Conservation (phyloP, 108 stramenopile genomes). For the Nannochloropsis gaditana region DNA sequence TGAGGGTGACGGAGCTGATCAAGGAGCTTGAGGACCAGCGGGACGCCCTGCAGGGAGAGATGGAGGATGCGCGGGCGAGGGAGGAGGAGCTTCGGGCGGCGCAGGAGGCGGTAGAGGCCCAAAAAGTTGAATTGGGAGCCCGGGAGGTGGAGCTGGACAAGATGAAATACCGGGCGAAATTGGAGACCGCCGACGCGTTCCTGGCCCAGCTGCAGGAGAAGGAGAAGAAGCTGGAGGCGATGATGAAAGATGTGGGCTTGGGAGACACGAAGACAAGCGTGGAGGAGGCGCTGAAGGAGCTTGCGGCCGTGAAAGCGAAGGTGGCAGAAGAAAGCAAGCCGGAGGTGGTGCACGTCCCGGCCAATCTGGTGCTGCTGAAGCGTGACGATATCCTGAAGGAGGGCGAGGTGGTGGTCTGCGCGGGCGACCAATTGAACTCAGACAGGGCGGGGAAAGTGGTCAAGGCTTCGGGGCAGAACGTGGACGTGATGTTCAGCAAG, state of each 20-base stretch:
- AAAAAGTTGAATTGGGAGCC: slow-evolving; percentile 63
- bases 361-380: not conserved
- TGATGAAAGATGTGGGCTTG: slow-evolving; percentile 51
- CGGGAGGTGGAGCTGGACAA: slow-evolving; percentile 64
- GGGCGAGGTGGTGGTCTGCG: not conserved
- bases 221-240: slow-evolving; percentile 73
- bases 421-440: not conserved
- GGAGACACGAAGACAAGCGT: slow-evolving; percentile 6
- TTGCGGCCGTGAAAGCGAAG: not conserved
- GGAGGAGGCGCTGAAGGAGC: slow-evolving; percentile 16
- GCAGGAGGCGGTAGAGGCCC: slow-evolving; percentile 64
- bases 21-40: slow-evolving; percentile 58
- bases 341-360: not conserved
- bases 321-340: not conserved
- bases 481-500: slow-evolving; percentile 16
- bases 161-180: slow-evolving; percentile 57
- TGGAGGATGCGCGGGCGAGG: slow-evolving; percentile 66
- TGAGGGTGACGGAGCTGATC: slow-evolving; percentile 77
- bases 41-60: slow-evolving; percentile 57
- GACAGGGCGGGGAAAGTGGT: slow-evolving; percentile 13
- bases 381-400: not conserved
- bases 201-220: slow-evolving; percentile 69
- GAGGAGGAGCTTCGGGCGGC: slow-evolving; percentile 65
- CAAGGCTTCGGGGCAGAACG: not conserved
- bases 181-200: slow-evolving; percentile 62